phyloP scores from a whole-genome alignment of 352 stramenopile species.

The Phytophthora vignae region DNA sequence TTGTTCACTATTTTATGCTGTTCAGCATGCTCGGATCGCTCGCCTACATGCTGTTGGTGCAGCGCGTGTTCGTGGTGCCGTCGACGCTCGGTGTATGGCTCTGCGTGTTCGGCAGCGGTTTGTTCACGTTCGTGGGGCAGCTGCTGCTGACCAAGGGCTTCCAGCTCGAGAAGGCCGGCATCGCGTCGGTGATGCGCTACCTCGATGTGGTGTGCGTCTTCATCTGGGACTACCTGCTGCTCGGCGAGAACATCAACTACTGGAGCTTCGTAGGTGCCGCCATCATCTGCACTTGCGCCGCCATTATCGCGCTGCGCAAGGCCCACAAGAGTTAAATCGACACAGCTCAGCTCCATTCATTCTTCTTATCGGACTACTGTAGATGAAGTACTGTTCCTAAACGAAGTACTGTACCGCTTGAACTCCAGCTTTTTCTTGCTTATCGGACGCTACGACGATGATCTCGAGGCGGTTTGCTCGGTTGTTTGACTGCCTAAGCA shows the following conservation, averaged over 20 bases:
- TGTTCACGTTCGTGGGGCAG: slow-evolving; percentile 77
- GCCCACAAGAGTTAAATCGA: slow-evolving; percentile 32
- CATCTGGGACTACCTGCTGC: slow-evolving; percentile 73
- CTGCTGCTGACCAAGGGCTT: slow-evolving; percentile 83
- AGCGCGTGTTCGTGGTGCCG: slow-evolving; percentile 60
- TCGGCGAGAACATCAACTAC: slow-evolving; percentile 72
- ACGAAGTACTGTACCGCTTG: neutral
- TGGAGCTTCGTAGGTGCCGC: slow-evolving; percentile 74
- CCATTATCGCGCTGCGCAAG: slow-evolving; percentile 72
- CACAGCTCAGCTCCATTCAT: neutral
- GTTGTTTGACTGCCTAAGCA: slow-evolving; percentile 4
- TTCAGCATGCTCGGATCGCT: slow-evolving; percentile 58
- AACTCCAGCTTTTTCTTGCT: neutral
- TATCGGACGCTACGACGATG: slow-evolving; percentile 10
- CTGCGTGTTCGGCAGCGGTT: slow-evolving; percentile 58
- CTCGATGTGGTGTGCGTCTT: slow-evolving; percentile 88
- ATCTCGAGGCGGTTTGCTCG: slow-evolving; percentile 12
- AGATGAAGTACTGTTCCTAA: no score
- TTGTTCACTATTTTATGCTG: slow-evolving; percentile 87
- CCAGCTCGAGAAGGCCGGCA: slow-evolving; percentile 84
- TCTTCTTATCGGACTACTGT: slow-evolving; percentile 8
- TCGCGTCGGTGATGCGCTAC: slow-evolving; percentile 87
- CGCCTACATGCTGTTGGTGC: slow-evolving; percentile 62
- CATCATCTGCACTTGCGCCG: slow-evolving; percentile 76
- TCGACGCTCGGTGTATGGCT: slow-evolving; percentile 51